These are phyloP conservation scores for Monilinia fructigena DNA, from an alignment of 2,329 filamentous ascomycete genomes.

Conservation along the genomic window DNA sequence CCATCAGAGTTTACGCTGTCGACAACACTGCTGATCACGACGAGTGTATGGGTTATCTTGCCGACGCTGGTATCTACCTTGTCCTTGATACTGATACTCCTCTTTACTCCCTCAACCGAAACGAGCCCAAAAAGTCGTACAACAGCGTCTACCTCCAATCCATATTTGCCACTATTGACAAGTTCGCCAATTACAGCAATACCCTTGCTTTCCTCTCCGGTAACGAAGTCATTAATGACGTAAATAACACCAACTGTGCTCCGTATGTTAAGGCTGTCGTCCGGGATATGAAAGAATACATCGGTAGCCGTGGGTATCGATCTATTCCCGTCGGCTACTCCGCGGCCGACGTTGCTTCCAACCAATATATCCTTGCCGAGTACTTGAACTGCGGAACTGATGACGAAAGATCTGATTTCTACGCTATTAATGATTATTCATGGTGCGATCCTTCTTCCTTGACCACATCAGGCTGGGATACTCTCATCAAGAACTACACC, in stretches of 20 bases:
- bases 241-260: conserved; percentile 49
- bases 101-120: conserved; percentile 66
- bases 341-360: conserved; percentile 65
- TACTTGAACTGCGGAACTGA: conserved; percentile 74
- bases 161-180: conserved; percentile 69
- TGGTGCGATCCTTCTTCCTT: conserved; percentile 63
- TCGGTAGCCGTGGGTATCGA: conserved; percentile 49
- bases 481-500: conserved; percentile 66
- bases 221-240: conserved; percentile 59
- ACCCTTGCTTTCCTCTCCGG: conserved; percentile 63
- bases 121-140: conserved; percentile 59
- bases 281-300: conserved; percentile 56
- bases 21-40: conserved; percentile 69
- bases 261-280: conserved; percentile 60
- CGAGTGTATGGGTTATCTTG: conserved; percentile 65
- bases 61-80: conserved; percentile 70
- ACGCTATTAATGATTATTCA: conserved; percentile 65
- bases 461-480: conserved; percentile 62
- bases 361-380: conserved; percentile 65
- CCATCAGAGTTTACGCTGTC: conserved; percentile 70
- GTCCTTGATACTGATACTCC: conserved; percentile 70
- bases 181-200: conserved; percentile 66
- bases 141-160: conserved; percentile 69
- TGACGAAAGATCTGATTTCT: conserved; percentile 66
- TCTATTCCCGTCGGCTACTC: conserved; percentile 58